A percentile compares a stretch with the other conserved stretches of the same genome.
Conservation (phyloP, 352 stramenopile species). For the Hyaloperonospora brassicae region DNA sequence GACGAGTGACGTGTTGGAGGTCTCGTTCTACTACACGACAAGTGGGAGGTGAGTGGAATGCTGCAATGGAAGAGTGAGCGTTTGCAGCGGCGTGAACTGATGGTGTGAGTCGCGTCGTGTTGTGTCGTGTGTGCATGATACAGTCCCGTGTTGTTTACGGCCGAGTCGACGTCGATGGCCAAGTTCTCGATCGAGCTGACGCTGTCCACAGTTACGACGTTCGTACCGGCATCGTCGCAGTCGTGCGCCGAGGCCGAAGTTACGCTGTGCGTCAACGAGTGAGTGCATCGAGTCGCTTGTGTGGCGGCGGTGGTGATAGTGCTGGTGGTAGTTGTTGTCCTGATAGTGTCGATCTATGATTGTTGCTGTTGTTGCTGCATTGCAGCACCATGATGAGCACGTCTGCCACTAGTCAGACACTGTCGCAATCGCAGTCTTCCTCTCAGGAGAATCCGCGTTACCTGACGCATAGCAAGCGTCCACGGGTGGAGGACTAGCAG, state of each 20-base stretch:
- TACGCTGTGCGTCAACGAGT: conserved; percentile 18
- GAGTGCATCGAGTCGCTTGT: neutral
- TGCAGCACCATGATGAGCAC: conserved; percentile 8
- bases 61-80: no score
- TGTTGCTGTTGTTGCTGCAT: neutral
- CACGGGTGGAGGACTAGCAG: conserved; percentile 31
- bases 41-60: conserved; percentile 40
- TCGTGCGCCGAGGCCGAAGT: conserved; percentile 37
- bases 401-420: conserved; percentile 10
- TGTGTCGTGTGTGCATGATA: conserved; percentile 1
- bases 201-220: conserved; percentile 77
- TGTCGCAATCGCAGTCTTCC: conserved; percentile 33
- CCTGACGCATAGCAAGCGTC: conserved; percentile 54
- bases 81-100: no score
- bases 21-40: conserved; percentile 63
- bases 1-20: conserved; percentile 60
- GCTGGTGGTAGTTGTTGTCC: neutral
- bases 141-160: conserved; percentile 64
- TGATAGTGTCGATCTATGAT: neutral
- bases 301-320: no score
- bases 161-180: conserved; percentile 60
- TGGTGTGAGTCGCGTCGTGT: neutral
- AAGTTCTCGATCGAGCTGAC: conserved; percentile 73
- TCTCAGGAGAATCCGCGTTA: conserved; percentile 52
- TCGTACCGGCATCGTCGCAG: conserved; percentile 60